Evolutionary conservation across 352 stramenopile genomes (phyloP), one percentile per base, ranked within the genome.

Genomic region (Phytopythium vexans): DNA sequence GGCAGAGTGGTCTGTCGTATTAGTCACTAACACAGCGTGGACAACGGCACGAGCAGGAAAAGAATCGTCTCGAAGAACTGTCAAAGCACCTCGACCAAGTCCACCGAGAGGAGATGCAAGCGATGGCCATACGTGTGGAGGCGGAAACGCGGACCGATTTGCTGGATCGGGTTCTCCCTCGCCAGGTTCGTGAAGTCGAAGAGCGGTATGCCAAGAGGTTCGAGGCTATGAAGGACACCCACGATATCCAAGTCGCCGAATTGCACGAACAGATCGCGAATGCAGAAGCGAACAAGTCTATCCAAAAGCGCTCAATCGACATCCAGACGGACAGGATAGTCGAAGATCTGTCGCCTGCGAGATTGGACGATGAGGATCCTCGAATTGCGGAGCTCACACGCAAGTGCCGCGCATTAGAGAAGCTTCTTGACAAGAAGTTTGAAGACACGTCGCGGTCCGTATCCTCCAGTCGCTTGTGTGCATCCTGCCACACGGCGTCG

Each of bases 371-470:
- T 33, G 35, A 50, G 12, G 59, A 74, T 31, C 47, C 53, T 31
- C 62, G 68, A 7, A 63, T 88, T 21, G 57, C 70, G 48, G 67
- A 66, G 38, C 70, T 88, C 41, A 73, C 58, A 41, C 69, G 69
- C 34, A 68, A 73, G 10, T 86, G 77, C 54, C 69, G 62, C 9
- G 74, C 74, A 40, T 39, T 86, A 14, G 72, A 83, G 39, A 80
- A 65, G 31, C 49, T 88, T 8, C 60, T 88, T 1, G 64, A 76
- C 41, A 82, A 79, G 52, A 86, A 86, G 32, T 85, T 86, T 38
- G 74, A 84, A 52, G 66, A 78, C 35, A 72, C 47, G 21, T 58
- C 63, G 14, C 41, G 31, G 2, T 62, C 46, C 2, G 9, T 61
- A 16, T 58, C 60, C 37, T 58, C 56, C 3, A 68, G 55, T 49